phyloP scores from a whole-genome alignment of 495 filamentous ascomycete genomes.

The Thermochaetoides thermophila region DNA sequence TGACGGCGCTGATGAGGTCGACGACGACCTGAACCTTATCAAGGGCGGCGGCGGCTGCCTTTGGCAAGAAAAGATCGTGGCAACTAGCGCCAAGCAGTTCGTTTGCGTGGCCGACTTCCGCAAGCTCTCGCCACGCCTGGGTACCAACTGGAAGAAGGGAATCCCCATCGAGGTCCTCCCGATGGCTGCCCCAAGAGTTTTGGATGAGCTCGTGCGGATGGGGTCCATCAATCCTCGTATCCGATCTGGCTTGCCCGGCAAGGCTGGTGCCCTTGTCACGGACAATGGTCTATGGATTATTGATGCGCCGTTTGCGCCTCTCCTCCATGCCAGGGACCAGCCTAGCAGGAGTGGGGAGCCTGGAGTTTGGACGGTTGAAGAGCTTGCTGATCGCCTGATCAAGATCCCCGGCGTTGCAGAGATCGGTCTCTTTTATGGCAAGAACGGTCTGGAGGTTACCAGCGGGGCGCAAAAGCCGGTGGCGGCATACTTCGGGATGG shows the following conservation, averaged over 20 bases:
- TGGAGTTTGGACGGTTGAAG: constrained; percentile 64
- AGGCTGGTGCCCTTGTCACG: constrained; percentile 73
- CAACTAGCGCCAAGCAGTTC: constrained; percentile 70
- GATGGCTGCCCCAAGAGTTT: constrained; percentile 56
- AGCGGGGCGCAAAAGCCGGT: constrained; percentile 75
- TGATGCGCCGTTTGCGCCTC: constrained; percentile 69
- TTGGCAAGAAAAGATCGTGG: constrained; percentile 96
- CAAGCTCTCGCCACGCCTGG: constrained; percentile 64
- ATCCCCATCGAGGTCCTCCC: constrained; percentile 92
- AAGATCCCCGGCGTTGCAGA: constrained; percentile 76
- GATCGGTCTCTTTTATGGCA: constrained; percentile 76
- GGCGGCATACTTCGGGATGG: constrained; percentile 89
- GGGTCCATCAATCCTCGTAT: constrained; percentile 55
- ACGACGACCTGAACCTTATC: constrained; percentile 88
- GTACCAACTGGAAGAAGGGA: constrained; percentile 59
- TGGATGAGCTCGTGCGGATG: constrained; percentile 48
- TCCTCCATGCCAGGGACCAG: constrained; percentile 46
- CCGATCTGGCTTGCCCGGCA: constrained; percentile 49
- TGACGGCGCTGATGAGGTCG: constrained; percentile 94
- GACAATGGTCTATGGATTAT: constrained; percentile 91
- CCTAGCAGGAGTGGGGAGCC: constrained; percentile 14
- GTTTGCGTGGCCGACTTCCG: constrained; percentile 88
- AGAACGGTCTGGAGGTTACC: constrained; percentile 54
- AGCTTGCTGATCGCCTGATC: constrained; percentile 57
- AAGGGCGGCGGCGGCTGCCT: constrained; percentile 94